Base-by-base conservation (phyloP, 768 basidiomycete genomes). In the Kwoniella newhampshirensis region DNA sequence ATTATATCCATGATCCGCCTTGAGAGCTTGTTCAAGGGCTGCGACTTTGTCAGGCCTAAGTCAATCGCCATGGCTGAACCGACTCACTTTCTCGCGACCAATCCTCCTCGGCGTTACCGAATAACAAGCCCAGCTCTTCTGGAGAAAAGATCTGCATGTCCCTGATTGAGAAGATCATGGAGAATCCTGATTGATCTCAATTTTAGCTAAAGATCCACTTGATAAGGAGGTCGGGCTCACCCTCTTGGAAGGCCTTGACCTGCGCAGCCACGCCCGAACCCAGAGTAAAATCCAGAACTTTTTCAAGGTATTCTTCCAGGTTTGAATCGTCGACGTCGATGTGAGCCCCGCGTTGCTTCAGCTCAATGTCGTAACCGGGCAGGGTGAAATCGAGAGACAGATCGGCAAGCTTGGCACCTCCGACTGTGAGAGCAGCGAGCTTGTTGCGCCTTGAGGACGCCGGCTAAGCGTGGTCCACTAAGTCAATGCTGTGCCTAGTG, bases 1-100 rank as follows among this genome's bases (percentile, higher is more conserved):
- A 69, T 94, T 92, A 81, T 93, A 99, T 7, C 96, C 96, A 73
- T 99, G 96, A 69, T 99, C 96, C 11, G 96, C 96, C 77, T 97
- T 98, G 75, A 97, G 76, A 2, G 88, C 86, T 74, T 94, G 92
- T 35, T 82, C 84, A 30, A 98, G 81, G 20, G 91, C 94, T 1
- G 25, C n/a, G 39, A 15, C 3, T 2, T 44, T 8, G 40, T 42
- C 40, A 42, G 40, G n/a, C 8, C 17, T 8, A 7, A n/a, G 8
- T 18, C 40, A n/a, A 32, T 6, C 32, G 32, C 6, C 32, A 32
- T 32, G 6, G 7, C 6, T n/a, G 7, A 8, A n/a, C 17, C 21
- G 8, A 79, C 90, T 63, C 75, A 97, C 93, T 91, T 76, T 96
- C 92, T 11, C 81, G 73, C 59, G 83, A 86, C 96, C 96, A 99